Evolutionary conservation across 2,329 filamentous ascomycete genomes (phyloP).

Genomic region (Coccinonectria pachysandricola): DNA sequence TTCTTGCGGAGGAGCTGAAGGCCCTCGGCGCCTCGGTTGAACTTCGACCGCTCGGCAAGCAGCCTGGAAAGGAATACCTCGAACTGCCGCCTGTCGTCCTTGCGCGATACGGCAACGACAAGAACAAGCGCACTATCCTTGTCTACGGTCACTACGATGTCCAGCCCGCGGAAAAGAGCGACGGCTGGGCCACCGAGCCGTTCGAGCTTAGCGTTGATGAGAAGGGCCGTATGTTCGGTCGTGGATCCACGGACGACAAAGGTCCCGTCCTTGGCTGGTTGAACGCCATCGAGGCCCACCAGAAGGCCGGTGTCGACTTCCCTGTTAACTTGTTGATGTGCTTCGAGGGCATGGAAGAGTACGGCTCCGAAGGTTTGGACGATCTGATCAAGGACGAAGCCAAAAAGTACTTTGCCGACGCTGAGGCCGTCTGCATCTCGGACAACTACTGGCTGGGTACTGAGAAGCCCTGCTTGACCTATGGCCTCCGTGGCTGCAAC

Average conservation of each 20-base stretch:
- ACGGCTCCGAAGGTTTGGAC: slow-evolving; percentile 91
- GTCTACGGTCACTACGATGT: slow-evolving; percentile 99
- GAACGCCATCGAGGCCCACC: slow-evolving; percentile 95
- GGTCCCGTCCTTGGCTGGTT: slow-evolving; percentile 95
- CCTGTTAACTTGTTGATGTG: slow-evolving; percentile 98
- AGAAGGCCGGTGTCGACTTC: slow-evolving; percentile 87
- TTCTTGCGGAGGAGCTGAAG: slow-evolving; percentile 73
- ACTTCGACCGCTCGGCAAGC: slow-evolving; percentile 77
- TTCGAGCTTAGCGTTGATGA: slow-evolving; percentile 82
- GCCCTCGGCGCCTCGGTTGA: slow-evolving; percentile 78
- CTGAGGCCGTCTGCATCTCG: slow-evolving; percentile 94
- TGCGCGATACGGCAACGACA: slow-evolving; percentile 83
- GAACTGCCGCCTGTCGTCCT: slow-evolving; percentile 89
- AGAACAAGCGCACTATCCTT: slow-evolving; percentile 86
- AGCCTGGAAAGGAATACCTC: slow-evolving; percentile 82
- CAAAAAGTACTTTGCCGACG: slow-evolving; percentile 89
- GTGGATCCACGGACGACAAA: slow-evolving; percentile 95
- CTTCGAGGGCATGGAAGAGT: slow-evolving; percentile 99
- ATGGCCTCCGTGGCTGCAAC: slow-evolving; percentile 93
- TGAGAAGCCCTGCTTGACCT: slow-evolving; percentile 95
- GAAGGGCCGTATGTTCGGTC: slow-evolving; percentile 90
- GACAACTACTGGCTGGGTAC: slow-evolving; percentile 99
- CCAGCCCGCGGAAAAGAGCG: slow-evolving; percentile 83
- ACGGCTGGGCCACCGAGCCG: slow-evolving; percentile 93
- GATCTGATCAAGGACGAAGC: slow-evolving; percentile 88